phyloP scores from a whole-genome alignment of 371 early-diverging fungal species.

The Rhizopus sp. region DNA sequence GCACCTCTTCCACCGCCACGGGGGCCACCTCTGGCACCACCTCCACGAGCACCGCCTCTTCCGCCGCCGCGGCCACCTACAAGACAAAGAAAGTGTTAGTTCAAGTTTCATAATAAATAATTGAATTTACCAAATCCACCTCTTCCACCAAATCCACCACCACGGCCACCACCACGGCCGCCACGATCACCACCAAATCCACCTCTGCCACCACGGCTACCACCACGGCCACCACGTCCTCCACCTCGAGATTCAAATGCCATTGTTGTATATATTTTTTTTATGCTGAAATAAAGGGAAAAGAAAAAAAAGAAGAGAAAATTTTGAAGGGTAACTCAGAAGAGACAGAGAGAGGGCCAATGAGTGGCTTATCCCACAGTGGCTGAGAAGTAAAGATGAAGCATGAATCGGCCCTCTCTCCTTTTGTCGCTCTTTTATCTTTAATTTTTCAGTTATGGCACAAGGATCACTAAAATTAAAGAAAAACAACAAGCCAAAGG shows the following conservation, averaged over 20 bases:
- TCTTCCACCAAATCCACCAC: conserved; percentile 39
- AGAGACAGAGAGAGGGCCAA: not conserved
- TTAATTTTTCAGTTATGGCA: conserved; percentile 44
- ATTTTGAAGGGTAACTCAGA: not conserved
- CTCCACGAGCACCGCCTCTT: conserved; percentile 39
- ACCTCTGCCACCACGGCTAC: conserved; percentile 47
- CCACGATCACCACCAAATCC: conserved; percentile 54
- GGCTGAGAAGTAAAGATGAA: conserved; percentile 7
- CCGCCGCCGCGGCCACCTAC: conserved; percentile 35
- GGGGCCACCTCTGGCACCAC: conserved; percentile 43
- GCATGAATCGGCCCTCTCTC: not conserved
- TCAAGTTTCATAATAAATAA: not conserved
- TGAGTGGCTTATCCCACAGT: conserved; percentile 2
- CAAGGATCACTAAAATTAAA: conserved; percentile 57
- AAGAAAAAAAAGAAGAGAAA: conserved; percentile 5
- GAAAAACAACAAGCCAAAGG: conserved; percentile 46
- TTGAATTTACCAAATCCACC: conserved; percentile 25
- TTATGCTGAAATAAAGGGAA: conserved; percentile 7
- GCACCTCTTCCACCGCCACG: conserved; percentile 68
- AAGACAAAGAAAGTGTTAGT: conserved; percentile 4
- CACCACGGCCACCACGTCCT: conserved; percentile 32
- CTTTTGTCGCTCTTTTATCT: not conserved
- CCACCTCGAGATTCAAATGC: conserved; percentile 46
- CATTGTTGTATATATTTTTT: conserved; percentile 15
- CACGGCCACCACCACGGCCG: conserved; percentile 48